Evolutionary conservation across 768 basidiomycete species (phyloP).

Genomic region (Psilocybe sp.): DNA sequence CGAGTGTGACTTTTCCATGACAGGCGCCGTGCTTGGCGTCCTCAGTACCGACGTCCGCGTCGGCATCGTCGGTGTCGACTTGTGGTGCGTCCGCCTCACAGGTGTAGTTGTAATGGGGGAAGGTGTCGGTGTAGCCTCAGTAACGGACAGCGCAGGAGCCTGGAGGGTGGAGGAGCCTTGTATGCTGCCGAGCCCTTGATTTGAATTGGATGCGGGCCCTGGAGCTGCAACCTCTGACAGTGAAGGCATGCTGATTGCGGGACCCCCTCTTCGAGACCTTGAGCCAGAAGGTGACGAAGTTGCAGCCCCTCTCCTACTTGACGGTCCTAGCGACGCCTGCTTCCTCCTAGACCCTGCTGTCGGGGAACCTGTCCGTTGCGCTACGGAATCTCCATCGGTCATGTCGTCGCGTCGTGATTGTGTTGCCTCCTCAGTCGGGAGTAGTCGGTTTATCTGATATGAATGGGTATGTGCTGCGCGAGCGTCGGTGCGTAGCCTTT

Average conservation of each 20-base stretch:
- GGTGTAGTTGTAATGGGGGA: constrained; percentile 30
- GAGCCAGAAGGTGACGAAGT: constrained; percentile 11
- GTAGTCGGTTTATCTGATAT: constrained; percentile 6
- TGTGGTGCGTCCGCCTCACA: constrained; percentile 23
- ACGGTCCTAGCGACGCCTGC: constrained; percentile 8
- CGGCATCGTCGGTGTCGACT: constrained; percentile 26
- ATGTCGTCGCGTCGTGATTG: constrained; percentile 15
- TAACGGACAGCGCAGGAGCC: constrained; percentile 37
- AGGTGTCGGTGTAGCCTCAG: constrained; percentile 37
- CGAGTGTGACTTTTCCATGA: constrained; percentile 31
- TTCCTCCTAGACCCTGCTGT: constrained; percentile 14
- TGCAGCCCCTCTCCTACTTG: constrained; percentile 5
- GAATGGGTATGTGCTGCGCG: not conserved
- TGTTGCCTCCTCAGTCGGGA: constrained; percentile 5
- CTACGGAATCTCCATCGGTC: constrained; percentile 19
- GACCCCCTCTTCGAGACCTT: constrained; percentile 12
- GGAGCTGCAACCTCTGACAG: constrained; percentile 20
- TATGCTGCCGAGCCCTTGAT: constrained; percentile 13
- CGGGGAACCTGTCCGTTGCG: constrained; percentile 16
- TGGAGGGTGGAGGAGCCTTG: constrained; percentile 27
- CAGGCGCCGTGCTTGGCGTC: constrained; percentile 25
- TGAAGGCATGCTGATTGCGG: constrained; percentile 19
- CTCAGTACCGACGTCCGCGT: constrained; percentile 22
- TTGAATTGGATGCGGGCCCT: constrained; percentile 20
- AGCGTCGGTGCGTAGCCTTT: constrained; percentile 21